phyloP scores from a whole-genome alignment of 2,329 filamentous ascomycete species.

The Mariannaea sp. region DNA sequence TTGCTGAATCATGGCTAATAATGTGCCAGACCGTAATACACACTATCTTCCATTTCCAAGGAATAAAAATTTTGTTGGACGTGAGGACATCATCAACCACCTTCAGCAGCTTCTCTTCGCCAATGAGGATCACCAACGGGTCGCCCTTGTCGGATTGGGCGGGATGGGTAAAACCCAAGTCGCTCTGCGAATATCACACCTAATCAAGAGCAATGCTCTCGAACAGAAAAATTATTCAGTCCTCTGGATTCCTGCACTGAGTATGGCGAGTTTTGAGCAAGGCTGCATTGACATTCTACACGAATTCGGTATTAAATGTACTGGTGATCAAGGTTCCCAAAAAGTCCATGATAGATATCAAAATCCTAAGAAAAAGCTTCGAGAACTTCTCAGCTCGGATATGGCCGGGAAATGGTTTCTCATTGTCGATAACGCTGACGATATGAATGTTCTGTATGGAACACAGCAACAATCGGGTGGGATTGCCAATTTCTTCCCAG shows the following conservation, averaged over 20 bases:
- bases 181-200: neutral
- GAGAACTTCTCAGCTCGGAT: neutral
- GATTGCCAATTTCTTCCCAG: neutral
- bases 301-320: neutral
- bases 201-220: slow-evolving; percentile 1
- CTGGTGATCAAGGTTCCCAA: neutral
- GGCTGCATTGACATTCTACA: neutral
- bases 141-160: neutral
- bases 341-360: neutral
- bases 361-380: neutral
- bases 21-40: neutral
- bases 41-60: neutral
- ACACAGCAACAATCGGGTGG: neutral
- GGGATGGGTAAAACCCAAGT: slow-evolving; percentile 5
- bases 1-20: slow-evolving; percentile 31
- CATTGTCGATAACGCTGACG: neutral
- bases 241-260: slow-evolving; percentile 12
- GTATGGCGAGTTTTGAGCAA: neutral
- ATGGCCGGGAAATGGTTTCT: slow-evolving; percentile 1
- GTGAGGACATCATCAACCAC: neutral
- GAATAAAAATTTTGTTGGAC: neutral
- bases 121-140: neutral
- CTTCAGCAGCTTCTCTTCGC: neutral
- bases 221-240: slow-evolving; percentile 11
- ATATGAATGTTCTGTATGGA: neutral